Percentiles rank a stretch among this genome's conserved stretches.
Evolutionary conservation across 257 asterid species (phyloP).

Genomic region (Solanum chiquidenum): DNA sequence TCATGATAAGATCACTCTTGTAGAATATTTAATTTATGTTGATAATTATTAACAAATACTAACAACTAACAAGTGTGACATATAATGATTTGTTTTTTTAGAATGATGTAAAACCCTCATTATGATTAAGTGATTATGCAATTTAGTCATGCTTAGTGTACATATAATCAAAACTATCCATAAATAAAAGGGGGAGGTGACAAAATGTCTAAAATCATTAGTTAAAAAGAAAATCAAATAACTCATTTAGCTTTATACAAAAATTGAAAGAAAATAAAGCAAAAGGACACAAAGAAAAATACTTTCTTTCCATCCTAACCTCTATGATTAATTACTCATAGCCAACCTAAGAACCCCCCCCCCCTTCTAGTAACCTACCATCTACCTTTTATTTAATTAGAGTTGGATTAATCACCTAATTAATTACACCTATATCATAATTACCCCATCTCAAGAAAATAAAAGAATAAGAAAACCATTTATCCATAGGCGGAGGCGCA

Average conservation of each 20-base stretch:
- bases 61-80: background rate
- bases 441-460: background rate
- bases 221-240: too few relatives aligned
- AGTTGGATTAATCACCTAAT: background rate
- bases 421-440: background rate
- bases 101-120: background rate
- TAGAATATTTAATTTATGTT: background rate
- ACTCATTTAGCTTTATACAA: background rate
- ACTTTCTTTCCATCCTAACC: background rate
- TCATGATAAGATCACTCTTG: background rate
- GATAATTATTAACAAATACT: background rate
- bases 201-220: too few relatives aligned
- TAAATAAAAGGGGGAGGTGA: background rate
- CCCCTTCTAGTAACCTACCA: background rate
- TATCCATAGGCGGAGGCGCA: background rate
- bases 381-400: background rate
- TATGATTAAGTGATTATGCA: background rate
- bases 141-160: background rate
- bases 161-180: background rate
- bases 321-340: background rate
- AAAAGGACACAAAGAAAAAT: background rate
- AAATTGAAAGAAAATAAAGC: background rate
- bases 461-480: background rate
- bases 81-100: background rate
- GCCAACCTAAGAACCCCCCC: background rate